Evolutionary conservation across 1,284 basidiomycete genomes (phyloP).

Genomic region (Mycena sp.): DNA sequence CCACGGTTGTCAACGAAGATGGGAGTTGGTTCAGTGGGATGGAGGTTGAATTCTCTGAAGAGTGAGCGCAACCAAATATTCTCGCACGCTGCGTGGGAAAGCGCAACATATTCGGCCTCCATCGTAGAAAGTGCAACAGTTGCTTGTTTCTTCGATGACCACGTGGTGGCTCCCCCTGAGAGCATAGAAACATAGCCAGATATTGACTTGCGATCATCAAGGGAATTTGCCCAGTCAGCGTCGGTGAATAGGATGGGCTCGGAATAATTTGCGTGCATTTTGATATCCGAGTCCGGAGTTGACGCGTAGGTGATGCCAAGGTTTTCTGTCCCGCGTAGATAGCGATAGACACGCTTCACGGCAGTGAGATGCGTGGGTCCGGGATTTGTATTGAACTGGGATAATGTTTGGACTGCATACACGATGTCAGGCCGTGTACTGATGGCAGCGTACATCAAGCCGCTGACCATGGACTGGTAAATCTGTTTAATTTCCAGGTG

Average conservation of each 20-base stretch:
- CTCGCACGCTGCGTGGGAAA: slow-evolving; percentile 14
- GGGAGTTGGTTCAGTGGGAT: background rate
- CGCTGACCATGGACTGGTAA: slow-evolving; percentile 24
- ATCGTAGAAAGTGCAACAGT: background rate
- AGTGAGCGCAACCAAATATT: slow-evolving; percentile 13
- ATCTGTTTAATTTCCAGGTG: slow-evolving; percentile 1
- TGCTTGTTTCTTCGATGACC: slow-evolving; percentile 20
- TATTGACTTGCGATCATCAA: slow-evolving; percentile 13
- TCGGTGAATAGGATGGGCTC: slow-evolving; percentile 14
- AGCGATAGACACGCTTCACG: slow-evolving; percentile 18
- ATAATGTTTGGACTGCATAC: slow-evolving; percentile 22
- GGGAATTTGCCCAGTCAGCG: slow-evolving; percentile 20
- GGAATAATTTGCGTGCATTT: slow-evolving; percentile 14
- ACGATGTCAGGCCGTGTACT: slow-evolving; percentile 25
- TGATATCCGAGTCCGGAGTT: background rate
- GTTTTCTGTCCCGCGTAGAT: slow-evolving; percentile 9
- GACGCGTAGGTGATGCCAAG: slow-evolving; percentile 21
- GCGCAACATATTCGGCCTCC: slow-evolving; percentile 14
- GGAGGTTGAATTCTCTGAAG: slow-evolving; percentile 13
- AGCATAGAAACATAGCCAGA: slow-evolving; percentile 23
- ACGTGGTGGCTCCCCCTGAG: slow-evolving; percentile 12
- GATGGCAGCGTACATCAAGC: slow-evolving; percentile 20
- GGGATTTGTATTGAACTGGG: slow-evolving; percentile 12
- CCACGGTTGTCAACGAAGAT: slow-evolving; percentile 40
- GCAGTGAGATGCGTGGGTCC: slow-evolving; percentile 15